phyloP scores from a whole-genome alignment of 345 rosid genomes.

The Eucalyptus sp. region DNA sequence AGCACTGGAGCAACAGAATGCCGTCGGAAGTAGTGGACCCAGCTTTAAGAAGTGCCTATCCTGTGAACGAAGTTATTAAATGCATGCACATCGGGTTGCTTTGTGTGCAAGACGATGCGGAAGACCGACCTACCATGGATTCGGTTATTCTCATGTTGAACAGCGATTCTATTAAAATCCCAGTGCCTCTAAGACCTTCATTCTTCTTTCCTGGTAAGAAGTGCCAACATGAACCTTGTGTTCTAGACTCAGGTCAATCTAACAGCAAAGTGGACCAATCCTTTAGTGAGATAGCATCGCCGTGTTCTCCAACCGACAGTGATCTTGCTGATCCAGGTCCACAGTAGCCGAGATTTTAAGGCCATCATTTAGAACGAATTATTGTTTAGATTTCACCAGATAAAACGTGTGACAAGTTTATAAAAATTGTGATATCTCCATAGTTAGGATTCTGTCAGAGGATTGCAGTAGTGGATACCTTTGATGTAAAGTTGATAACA shows the following conservation, averaged over 20 bases:
- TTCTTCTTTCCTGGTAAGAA: conserved; percentile 20
- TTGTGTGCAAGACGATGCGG: too few species aligned
- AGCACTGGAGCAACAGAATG: too few species aligned
- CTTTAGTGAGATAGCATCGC: background rate
- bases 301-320: background rate
- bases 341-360: background rate
- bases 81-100: too few species aligned
- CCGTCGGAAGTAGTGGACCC: too few species aligned
- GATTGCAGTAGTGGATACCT: conserved; percentile 22
- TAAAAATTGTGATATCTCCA: background rate
- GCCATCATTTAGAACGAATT: too few species aligned
- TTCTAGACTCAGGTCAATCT: background rate
- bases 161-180: background rate
- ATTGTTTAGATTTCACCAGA: too few species aligned
- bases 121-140: too few species aligned
- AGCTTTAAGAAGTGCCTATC: too few species aligned
- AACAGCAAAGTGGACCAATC: background rate
- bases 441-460: background rate
- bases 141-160: conserved; percentile 2
- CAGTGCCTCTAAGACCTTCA: conserved; percentile 2
- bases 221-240: background rate
- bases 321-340: background rate
- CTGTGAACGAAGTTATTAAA: too few species aligned
- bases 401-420: background rate
- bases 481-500: conserved; percentile 39